Evolutionary conservation across 73 alveolate species (phyloP), one percentile per base, ranked within the genome.

Genomic region (Tetrahymena malaccensis): DNA sequence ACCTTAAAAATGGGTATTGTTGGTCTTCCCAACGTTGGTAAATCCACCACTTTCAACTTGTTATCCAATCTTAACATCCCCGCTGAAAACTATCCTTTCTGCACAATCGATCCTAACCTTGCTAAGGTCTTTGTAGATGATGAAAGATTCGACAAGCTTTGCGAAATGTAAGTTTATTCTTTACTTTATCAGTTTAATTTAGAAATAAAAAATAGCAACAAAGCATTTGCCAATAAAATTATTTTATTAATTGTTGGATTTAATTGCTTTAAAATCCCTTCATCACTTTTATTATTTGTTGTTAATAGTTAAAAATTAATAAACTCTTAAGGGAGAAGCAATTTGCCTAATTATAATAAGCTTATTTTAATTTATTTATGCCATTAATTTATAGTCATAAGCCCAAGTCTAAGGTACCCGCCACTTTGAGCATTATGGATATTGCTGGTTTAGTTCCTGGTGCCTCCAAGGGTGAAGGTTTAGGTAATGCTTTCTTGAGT

Each of bases 1-100:
- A 98, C 99, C 70, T 97, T 99, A 85, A 98, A 97, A 93, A 99
- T 99, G 99, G 99, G 99, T 55, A 97, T 99, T 33, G 99, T 99
- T 35, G 99, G 99, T 55, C 97, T 99, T 55, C 99, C 99, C 38
- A 99, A 99, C 96, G 99, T 99, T 22, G 99, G 99, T 85, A 96
- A 96, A 89, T 96, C 97, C 7, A 96, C 97, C 85, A 94, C 96
- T 43, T 96, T 96, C 85, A 96, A 94, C 95, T 83, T 94, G 57
- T 85, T 96, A 37, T 94, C 96, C 85, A 94, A 96, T 85, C 93
- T 94, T 96, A 94, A 96, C 35, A 99, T 99, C 34, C 99, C 99
- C 5, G 99, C 99, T 43, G 99, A 99, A 96, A 99, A 99, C 98
- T 98, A 98, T 96, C 99, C 99, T 44, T 99, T 99, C 97, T 99